These are phyloP conservation scores for Kodamaea kaohsiungensis DNA, from an alignment of 805 yeast species.

Conservation along the genomic window DNA sequence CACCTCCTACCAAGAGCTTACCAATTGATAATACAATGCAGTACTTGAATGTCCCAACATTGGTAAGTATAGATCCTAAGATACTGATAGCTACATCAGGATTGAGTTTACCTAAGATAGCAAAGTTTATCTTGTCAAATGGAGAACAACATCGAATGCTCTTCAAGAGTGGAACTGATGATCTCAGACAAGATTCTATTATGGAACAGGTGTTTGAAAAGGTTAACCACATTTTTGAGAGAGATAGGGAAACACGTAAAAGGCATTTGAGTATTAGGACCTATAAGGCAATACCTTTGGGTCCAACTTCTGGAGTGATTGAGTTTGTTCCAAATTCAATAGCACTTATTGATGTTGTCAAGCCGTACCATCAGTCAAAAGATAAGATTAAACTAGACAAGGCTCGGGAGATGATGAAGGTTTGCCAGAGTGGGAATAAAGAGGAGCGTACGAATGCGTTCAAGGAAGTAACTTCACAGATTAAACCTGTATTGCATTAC, in stretches of 20 bases:
- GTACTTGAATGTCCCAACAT: slow-evolving; percentile 49
- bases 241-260: slow-evolving; percentile 55
- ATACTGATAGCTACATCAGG: slow-evolving; percentile 78
- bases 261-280: slow-evolving; percentile 71
- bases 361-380: slow-evolving; percentile 56
- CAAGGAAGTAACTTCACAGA: slow-evolving; percentile 45
- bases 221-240: slow-evolving; percentile 65
- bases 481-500: slow-evolving; percentile 66
- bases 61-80: slow-evolving; percentile 45
- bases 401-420: slow-evolving; percentile 67
- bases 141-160: slow-evolving; percentile 63
- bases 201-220: slow-evolving; percentile 97
- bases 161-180: slow-evolving; percentile 87
- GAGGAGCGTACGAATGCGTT: slow-evolving; percentile 48
- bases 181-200: slow-evolving; percentile 90
- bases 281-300: slow-evolving; percentile 87
- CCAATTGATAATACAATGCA: slow-evolving; percentile 43
- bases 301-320: slow-evolving; percentile 83
- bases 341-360: slow-evolving; percentile 68
- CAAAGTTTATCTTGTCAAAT: slow-evolving; percentile 51
- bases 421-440: slow-evolving; percentile 48
- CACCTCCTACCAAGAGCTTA: slow-evolving; percentile 64
- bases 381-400: slow-evolving; percentile 51
- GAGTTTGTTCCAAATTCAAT: slow-evolving; percentile 83
- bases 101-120: slow-evolving; percentile 82